A percentile compares a stretch with the other conserved stretches of the same genome.
phyloP scores from a whole-genome alignment of 371 early-diverging fungal genomes.

The Mucor sp. region DNA sequence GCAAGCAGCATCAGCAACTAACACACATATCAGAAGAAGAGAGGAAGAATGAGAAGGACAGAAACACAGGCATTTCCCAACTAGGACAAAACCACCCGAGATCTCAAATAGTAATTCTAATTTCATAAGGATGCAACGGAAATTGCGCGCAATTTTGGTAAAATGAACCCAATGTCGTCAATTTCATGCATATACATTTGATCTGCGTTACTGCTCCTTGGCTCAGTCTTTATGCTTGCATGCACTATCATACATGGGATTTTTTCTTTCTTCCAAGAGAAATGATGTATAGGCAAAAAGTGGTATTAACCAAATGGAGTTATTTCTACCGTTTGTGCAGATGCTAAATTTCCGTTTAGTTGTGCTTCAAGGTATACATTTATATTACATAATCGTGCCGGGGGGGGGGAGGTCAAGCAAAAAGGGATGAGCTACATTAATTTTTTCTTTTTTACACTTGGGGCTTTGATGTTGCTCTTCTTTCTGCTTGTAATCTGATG shows the following conservation, averaged over 20 bases:
- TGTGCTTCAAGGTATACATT: not conserved
- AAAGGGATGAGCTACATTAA: not conserved
- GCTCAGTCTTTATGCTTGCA: too few relatives aligned
- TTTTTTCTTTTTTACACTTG: not conserved
- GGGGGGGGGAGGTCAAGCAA: not conserved
- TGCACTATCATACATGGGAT: not conserved
- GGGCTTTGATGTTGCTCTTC: not conserved
- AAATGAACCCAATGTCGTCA: too few relatives aligned
- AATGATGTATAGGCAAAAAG: not conserved
- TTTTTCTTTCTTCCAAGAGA: not conserved
- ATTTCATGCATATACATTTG: too few relatives aligned
- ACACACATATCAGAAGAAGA: too few relatives aligned
- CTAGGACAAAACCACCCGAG: too few relatives aligned
- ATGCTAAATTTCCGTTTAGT: not conserved
- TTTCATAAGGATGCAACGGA: too few relatives aligned
- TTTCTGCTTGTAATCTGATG: not conserved
- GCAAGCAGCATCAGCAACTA: not conserved
- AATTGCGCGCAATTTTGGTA: too few relatives aligned
- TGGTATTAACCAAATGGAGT: constrained; percentile 1
- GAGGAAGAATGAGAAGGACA: not conserved
- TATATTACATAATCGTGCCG: not conserved
- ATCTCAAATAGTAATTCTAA: too few relatives aligned
- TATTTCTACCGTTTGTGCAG: constrained; percentile 1
- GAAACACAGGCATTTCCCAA: too few relatives aligned
- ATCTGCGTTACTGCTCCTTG: too few relatives aligned